These are phyloP conservation scores for Stephanodiscus triporus DNA, from an alignment of 108 stramenopile genomes.

Conservation along the genomic window DNA sequence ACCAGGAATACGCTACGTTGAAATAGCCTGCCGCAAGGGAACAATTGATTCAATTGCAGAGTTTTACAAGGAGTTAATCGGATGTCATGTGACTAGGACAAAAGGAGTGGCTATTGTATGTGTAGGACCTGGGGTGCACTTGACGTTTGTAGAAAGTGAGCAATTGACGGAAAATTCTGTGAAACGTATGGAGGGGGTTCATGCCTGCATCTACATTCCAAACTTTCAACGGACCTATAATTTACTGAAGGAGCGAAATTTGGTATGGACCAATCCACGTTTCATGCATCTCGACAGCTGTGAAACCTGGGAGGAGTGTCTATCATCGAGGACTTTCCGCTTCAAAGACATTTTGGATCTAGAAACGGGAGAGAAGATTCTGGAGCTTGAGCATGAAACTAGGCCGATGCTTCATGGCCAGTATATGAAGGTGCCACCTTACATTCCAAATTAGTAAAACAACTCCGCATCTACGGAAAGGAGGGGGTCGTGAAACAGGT, in stretches of 20 bases:
- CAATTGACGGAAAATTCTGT: constrained; percentile 8
- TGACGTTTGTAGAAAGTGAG: constrained; percentile 51
- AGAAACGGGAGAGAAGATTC: constrained; percentile 28
- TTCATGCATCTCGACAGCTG: constrained; percentile 61
- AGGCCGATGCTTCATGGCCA: constrained; percentile 49
- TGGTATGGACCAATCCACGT: constrained; percentile 60
- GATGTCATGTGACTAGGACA: constrained; percentile 26
- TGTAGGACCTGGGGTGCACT: constrained; percentile 55
- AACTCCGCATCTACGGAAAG: constrained; percentile 64
- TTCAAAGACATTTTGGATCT: constrained; percentile 51
- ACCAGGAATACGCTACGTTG: constrained; percentile 55
- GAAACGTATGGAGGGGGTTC: constrained; percentile 49
- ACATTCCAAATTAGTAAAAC: constrained; percentile 20
- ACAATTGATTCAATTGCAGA: constrained; percentile 34
- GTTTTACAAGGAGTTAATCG: constrained; percentile 52
- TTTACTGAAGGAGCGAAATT: constrained; percentile 13
- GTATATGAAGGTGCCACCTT: constrained; percentile 45
- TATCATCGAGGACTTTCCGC: constrained; percentile 45
- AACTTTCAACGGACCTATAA: constrained; percentile 37
- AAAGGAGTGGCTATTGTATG: constrained; percentile 10
- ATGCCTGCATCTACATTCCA: constrained; percentile 47
- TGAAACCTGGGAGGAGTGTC: constrained; percentile 62
- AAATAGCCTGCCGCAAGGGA: constrained; percentile 31
- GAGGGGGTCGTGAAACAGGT: constrained; percentile 61
- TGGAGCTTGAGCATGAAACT: constrained; percentile 54